A percentile compares a stretch with the other conserved stretches of the same genome.
These are phyloP conservation scores for Adansonia madagascariensis DNA, from an alignment of 441 rosid species.

Conservation along the genomic window DNA sequence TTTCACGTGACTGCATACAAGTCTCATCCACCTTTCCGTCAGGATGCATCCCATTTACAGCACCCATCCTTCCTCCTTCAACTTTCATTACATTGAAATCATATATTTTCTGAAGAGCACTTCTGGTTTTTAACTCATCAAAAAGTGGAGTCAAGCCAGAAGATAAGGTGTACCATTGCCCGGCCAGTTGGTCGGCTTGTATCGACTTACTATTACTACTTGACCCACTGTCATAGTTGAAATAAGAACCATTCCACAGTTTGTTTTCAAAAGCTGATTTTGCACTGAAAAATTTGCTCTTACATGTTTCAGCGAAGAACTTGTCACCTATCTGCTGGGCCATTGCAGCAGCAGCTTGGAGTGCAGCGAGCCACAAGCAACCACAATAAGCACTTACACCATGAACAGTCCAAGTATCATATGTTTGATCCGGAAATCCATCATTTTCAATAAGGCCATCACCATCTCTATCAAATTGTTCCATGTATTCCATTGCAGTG, in stretches of 20 bases:
- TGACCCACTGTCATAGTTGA: constrained; percentile 89
- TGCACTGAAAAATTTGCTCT: constrained; percentile 73
- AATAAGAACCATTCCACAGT: constrained; percentile 93
- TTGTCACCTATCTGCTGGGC: constrained; percentile 89
- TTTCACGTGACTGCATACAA: constrained; percentile 98
- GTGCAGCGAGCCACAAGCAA: constrained; percentile 92
- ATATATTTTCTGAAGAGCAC: constrained; percentile 73
- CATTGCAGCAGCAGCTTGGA: constrained; percentile 97
- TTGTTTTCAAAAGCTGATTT: constrained; percentile 76
- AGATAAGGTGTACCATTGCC: constrained; percentile 96
- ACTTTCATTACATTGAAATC: constrained; percentile 94
- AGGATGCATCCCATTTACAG: constrained; percentile 97
- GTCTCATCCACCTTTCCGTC: constrained; percentile 92
- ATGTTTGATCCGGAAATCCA: constrained; percentile 97
- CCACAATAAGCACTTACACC: constrained; percentile 98
- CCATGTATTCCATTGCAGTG: constrained; percentile 97
- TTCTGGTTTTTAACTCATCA: constrained; percentile 75
- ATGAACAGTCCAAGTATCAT: constrained; percentile 96
- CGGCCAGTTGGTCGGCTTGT: constrained; percentile 97
- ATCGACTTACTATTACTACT: constrained; percentile 94
- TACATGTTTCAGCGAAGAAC: constrained; percentile 83
- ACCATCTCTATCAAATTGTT: constrained; percentile 84
- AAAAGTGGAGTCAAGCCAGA: constrained; percentile 86
- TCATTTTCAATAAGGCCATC: constrained; percentile 95
- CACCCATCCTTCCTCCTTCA: constrained; percentile 88